Percentiles rank a stretch among this genome's conserved stretches.
Evolutionary conservation across 192 early-diverging fungal genomes (phyloP).

Genomic region (Backusella westeae): DNA sequence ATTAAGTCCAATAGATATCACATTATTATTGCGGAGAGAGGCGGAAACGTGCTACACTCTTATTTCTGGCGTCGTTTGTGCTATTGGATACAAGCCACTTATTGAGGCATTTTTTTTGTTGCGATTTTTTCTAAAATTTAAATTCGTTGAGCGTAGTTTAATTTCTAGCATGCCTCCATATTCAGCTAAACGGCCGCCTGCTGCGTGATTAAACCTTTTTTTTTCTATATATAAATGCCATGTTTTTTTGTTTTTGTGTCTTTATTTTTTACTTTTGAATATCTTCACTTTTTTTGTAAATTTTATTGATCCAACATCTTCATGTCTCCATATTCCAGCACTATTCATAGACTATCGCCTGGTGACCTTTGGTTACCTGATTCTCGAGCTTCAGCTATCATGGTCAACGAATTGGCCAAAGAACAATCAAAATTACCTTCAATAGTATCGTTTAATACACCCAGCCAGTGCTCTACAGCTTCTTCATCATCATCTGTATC

Average conservation of each 20-base stretch:
- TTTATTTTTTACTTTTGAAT: background rate
- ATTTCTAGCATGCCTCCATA: background rate
- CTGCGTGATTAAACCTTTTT: conserved; percentile 12
- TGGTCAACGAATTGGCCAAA: conserved; percentile 6
- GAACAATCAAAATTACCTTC: background rate
- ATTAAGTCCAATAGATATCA: conserved; percentile 5
- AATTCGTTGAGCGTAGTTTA: background rate
- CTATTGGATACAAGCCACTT: conserved; percentile 15
- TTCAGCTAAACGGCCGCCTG: background rate
- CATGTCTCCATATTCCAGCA: conserved; percentile 6
- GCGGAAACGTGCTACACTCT: conserved; percentile 6
- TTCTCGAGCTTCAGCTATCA: background rate
- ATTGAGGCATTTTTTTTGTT: conserved; percentile 14
- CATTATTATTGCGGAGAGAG: conserved; percentile 7
- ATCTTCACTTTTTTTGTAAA: background rate
- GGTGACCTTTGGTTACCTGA: conserved; percentile 19
- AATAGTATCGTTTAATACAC: background rate
- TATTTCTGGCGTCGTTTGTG: conserved; percentile 12
- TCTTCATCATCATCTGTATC: conserved; percentile 5
- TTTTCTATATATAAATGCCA: conserved; percentile 3
- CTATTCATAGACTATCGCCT: conserved; percentile 11
- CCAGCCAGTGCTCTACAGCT: background rate
- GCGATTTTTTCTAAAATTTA: conserved; percentile 2
- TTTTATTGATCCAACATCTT: background rate
- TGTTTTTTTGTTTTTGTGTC: background rate